Conservation (phyloP, 1,284 basidiomycete genomes). For the Phylloporus sp. region DNA sequence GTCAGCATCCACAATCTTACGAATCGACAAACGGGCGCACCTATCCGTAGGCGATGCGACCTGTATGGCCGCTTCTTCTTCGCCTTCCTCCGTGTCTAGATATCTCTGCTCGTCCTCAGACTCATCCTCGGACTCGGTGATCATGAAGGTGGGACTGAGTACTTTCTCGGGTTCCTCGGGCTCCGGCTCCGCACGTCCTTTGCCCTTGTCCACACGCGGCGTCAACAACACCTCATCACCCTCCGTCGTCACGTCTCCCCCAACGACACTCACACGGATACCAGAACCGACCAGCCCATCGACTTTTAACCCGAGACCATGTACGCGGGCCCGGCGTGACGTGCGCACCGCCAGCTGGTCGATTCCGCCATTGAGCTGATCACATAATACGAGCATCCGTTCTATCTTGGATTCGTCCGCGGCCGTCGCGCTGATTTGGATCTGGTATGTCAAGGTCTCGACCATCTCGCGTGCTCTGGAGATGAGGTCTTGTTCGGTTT, state of each 20-base stretch:
- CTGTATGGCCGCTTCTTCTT: conserved; percentile 38
- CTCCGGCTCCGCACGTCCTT: conserved; percentile 71
- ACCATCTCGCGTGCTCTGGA: conserved; percentile 61
- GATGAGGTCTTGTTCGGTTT: conserved; percentile 44
- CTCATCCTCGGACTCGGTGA: conserved; percentile 71
- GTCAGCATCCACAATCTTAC: not conserved
- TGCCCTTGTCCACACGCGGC: conserved; percentile 78
- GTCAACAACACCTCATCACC: conserved; percentile 58
- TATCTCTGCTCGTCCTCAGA: conserved; percentile 51
- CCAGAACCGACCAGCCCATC: conserved; percentile 12
- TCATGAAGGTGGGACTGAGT: conserved; percentile 73
- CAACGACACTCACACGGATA: conserved; percentile 7
- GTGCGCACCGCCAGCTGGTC: conserved; percentile 47
- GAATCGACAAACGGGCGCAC: conserved; percentile 47
- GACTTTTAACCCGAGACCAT: conserved; percentile 57
- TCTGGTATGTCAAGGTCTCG: conserved; percentile 59
- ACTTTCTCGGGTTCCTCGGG: conserved; percentile 73
- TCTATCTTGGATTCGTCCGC: conserved; percentile 68
- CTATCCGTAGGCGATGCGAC: conserved; percentile 63
- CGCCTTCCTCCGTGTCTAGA: conserved; percentile 44
- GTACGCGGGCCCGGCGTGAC: conserved; percentile 46
- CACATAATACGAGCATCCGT: conserved; percentile 76
- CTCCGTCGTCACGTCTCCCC: conserved; percentile 20
- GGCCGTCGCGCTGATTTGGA: conserved; percentile 57
- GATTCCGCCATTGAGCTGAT: conserved; percentile 66